A percentile compares a stretch with the other conserved stretches of the same genome.
Evolutionary conservation across 1,139 yeast genomes (phyloP).

Genomic region (Diutina siamensis): DNA sequence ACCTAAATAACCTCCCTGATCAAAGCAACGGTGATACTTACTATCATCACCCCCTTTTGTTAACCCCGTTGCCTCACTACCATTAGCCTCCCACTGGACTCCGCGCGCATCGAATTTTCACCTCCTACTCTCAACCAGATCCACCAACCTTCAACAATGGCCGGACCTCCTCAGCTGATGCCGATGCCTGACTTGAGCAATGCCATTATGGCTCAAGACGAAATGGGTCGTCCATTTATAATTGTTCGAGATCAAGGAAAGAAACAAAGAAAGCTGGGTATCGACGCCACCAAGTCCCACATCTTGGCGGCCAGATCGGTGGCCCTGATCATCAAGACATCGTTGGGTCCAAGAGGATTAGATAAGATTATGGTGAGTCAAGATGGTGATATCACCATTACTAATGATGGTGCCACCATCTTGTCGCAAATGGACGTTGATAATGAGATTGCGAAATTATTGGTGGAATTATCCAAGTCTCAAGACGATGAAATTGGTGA

Average conservation of each 20-base stretch:
- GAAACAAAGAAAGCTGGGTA: conserved; percentile 84
- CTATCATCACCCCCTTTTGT: too few species aligned
- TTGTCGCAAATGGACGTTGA: conserved; percentile 92
- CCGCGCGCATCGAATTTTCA: not conserved
- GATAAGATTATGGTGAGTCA: conserved; percentile 88
- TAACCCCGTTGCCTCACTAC: too few species aligned
- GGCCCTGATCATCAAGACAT: conserved; percentile 82
- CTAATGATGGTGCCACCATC: conserved; percentile 98
- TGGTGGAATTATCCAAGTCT: conserved; percentile 87
- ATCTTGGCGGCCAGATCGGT: conserved; percentile 94
- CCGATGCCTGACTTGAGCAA: conserved; percentile 86
- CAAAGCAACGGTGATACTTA: too few species aligned
- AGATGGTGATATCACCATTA: conserved; percentile 95
- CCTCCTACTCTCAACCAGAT: not conserved
- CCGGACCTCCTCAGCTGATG: conserved; percentile 4
- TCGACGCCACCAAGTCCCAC: conserved; percentile 92
- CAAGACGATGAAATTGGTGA: conserved; percentile 99
- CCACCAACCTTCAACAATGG: not conserved
- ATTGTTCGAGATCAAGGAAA: conserved; percentile 95
- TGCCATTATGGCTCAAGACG: conserved; percentile 98
- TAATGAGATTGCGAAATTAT: conserved; percentile 87
- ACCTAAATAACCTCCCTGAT: too few species aligned
- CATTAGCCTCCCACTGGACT: too few species aligned
- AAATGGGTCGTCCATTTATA: conserved; percentile 97
- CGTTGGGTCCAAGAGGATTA: conserved; percentile 95